phyloP scores from a whole-genome alignment of 179 eudicot species.

The Amaranthus tricolor region DNA sequence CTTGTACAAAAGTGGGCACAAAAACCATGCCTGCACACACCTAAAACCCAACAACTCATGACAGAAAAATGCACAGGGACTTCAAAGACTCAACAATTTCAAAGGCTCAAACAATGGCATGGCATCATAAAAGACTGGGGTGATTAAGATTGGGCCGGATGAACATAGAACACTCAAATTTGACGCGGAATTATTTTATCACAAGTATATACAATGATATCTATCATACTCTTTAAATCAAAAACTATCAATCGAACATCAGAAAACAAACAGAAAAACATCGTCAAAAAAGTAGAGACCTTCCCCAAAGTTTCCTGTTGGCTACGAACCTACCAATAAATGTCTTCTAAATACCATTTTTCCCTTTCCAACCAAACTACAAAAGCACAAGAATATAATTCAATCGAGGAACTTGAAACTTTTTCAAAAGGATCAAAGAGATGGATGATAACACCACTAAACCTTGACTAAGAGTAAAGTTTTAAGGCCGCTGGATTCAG shows the following conservation, averaged over 20 bases:
- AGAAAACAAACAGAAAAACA: not conserved
- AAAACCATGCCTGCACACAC: not conserved
- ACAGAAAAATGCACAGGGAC: not conserved
- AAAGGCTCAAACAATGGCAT: not conserved
- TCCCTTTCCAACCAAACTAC: not conserved
- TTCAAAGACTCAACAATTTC: not conserved
- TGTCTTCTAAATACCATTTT: not conserved
- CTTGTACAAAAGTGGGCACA: not conserved
- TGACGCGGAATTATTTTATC: too few species aligned
- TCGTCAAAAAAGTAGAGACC: not conserved
- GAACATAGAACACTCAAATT: too few species aligned
- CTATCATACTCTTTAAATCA: not conserved
- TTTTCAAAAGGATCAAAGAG: not conserved
- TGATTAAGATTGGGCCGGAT: too few species aligned
- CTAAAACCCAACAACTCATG: not conserved
- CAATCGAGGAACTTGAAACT: not conserved
- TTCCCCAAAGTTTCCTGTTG: not conserved
- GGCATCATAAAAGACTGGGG: not conserved
- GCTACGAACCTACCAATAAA: not conserved
- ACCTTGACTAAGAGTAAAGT: not conserved
- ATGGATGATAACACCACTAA: not conserved
- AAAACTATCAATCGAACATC: not conserved
- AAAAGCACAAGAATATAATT: not conserved
- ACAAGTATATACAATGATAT: too few species aligned
- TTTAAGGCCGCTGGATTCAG: too few species aligned